phyloP scores from a whole-genome alignment of 352 stramenopile genomes.

The Phytophthora vignae region DNA sequence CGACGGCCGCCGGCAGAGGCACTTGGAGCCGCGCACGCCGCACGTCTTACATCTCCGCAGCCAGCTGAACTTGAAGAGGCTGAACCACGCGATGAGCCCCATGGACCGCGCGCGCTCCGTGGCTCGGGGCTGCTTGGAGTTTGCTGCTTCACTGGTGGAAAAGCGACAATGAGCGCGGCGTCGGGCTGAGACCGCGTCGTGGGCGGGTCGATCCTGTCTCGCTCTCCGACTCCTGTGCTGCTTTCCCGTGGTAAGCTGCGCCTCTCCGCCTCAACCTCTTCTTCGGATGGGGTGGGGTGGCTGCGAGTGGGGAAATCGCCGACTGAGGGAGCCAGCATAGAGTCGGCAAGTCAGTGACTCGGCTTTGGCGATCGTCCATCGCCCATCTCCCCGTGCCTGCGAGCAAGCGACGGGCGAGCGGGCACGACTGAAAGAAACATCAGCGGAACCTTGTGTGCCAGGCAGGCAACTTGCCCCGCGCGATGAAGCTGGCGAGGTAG shows the following conservation, averaged over 20 bases:
- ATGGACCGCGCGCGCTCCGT: constrained; percentile 33
- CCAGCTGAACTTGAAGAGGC: constrained; percentile 73
- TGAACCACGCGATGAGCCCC: constrained; percentile 69
- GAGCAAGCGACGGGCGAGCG: constrained; percentile 9
- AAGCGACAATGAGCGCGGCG: constrained; percentile 29
- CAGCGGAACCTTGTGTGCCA: background rate
- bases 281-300: constrained; percentile 10
- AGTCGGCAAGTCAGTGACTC: constrained; percentile 21
- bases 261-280: constrained; percentile 14
- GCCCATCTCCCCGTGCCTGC: constrained; percentile 7
- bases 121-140: background rate
- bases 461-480: background rate
- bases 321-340: constrained; percentile 34
- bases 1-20: constrained; percentile 71
- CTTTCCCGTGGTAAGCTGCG: constrained; percentile 24
- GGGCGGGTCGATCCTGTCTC: constrained; percentile 8
- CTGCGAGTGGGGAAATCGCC: constrained; percentile 16
- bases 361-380: constrained; percentile 17
- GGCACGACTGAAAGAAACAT: background rate
- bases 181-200: background rate
- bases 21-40: constrained; percentile 69
- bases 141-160: constrained; percentile 6
- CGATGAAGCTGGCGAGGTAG: too few relatives aligned
- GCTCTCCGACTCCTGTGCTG: constrained; percentile 1
- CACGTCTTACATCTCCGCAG: constrained; percentile 73